Evolutionary conservation across 1,139 yeast species (phyloP).

Genomic region (Yamadazyma pseudoaaseri): DNA sequence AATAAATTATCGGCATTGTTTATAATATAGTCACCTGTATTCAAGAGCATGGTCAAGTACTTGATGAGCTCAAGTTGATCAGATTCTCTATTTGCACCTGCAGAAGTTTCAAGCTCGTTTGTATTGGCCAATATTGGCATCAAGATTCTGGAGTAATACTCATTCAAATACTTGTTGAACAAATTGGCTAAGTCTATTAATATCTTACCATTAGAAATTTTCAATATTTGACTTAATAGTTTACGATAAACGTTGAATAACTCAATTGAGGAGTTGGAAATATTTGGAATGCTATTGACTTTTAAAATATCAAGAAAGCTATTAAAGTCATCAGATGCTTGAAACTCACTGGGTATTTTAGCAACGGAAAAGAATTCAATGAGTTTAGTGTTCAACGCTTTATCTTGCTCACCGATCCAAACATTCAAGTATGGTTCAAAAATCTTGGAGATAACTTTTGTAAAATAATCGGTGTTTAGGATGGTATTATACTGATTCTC

Average conservation of each 20-base stretch:
- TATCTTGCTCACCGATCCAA: slow-evolving; percentile 90
- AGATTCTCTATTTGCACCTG: slow-evolving; percentile 16
- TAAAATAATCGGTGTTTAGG: slow-evolving; percentile 44
- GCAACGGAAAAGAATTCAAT: slow-evolving; percentile 55
- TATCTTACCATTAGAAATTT: slow-evolving; percentile 66
- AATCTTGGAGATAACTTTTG: slow-evolving; percentile 61
- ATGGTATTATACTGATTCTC: slow-evolving; percentile 67
- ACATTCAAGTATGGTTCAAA: slow-evolving; percentile 82
- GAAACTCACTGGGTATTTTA: slow-evolving; percentile 40
- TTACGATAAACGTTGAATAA: slow-evolving; percentile 75
- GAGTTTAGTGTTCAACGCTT: slow-evolving; percentile 57
- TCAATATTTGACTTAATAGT: slow-evolving; percentile 70
- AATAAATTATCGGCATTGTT: slow-evolving; percentile 76
- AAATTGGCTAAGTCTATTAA: slow-evolving; percentile 61
- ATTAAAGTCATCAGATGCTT: slow-evolving; percentile 19
- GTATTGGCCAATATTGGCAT: slow-evolving; percentile 53
- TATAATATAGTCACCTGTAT: slow-evolving; percentile 88
- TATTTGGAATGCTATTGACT: slow-evolving; percentile 52
- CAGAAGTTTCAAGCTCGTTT: slow-evolving; percentile 8
- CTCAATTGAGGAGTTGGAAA: slow-evolving; percentile 83
- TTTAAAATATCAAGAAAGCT: slow-evolving; percentile 35
- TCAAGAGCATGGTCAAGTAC: slow-evolving; percentile 69
- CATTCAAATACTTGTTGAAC: slow-evolving; percentile 65
- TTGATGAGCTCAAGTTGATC: slow-evolving; percentile 54
- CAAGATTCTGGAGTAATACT: slow-evolving; percentile 63